Base-by-base conservation (phyloP, 495 filamentous ascomycete genomes). In the Durotheca rogersii region DNA sequence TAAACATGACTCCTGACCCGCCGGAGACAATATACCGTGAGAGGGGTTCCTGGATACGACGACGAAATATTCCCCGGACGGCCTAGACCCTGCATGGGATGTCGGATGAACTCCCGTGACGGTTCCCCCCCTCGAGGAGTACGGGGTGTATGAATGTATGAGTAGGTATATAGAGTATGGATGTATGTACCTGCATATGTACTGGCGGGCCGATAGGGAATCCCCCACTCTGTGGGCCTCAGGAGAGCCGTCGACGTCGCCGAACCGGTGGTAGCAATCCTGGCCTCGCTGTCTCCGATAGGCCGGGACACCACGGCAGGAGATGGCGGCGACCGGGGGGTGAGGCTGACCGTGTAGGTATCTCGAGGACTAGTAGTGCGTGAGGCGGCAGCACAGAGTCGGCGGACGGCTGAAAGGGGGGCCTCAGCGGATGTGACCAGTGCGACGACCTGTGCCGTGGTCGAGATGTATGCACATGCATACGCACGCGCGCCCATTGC, bases 1-100 rank as follows among this genome's bases (percentile, higher is more conserved):
- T 51, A 53, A 18, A 42, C 38, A 27, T 30, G 32, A 38, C 44
- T 47, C 9, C 41, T 36, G 33, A 20, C n/a, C 25, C 32, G 20
- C 25, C 41, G 36, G 36, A 38, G 21, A 43, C 23, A 25, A 34
- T 46, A 38, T 27, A 27, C 23, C 21, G 10, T 47, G n/a, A 27
- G 30, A 41, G 5, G 53, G 31, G 40, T 34, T 41, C 35, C 38
- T 27, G 18, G 21, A 49, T 40, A 47, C 15, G 1, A 35, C 25
- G 31, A 29, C 15, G 2, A 21, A 23, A n/a, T n/a, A 11, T n/a
- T 10, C 35, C 17, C 35, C 16, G 12, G 35, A 23, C 17, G 18
- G 35, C 11, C 18, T 17, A 4, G 18, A 17, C 18, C 35, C 12
- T 19, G 35, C 17, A 6, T 38, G 20, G 9, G 41, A 12, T 30